A percentile compares a stretch with the other conserved stretches of the same genome.
These are phyloP conservation scores for Saccharomyces eubayanus DNA, from an alignment of 805 yeast species.

Conservation along the genomic window DNA sequence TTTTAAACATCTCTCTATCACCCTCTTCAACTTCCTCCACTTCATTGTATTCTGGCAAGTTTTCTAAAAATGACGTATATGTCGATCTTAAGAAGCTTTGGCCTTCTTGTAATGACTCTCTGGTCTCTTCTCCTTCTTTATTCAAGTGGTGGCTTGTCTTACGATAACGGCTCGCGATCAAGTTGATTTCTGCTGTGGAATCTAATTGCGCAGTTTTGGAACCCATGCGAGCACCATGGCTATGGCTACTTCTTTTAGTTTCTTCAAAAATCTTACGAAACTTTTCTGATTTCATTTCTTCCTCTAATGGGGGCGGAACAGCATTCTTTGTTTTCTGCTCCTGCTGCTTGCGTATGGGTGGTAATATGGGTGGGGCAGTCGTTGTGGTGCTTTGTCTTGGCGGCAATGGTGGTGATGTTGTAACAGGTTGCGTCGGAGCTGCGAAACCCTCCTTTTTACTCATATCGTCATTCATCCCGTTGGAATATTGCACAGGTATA, in stretches of 20 bases:
- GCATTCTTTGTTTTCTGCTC: constrained; percentile 5
- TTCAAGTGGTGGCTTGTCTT: constrained; percentile 46
- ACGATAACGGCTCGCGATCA: constrained; percentile 51
- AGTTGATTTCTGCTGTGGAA: constrained; percentile 41
- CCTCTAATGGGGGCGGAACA: constrained; percentile 28
- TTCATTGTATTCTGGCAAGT: constrained; percentile 15
- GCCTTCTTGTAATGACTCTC: constrained; percentile 44
- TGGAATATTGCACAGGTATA: not conserved
- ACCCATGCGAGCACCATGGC: constrained; percentile 2
- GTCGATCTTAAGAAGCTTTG: constrained; percentile 35
- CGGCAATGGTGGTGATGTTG: constrained; percentile 23
- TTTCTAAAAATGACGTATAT: constrained; percentile 16
- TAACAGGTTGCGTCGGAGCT: not conserved
- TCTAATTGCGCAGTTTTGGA: constrained; percentile 14
- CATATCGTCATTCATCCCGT: not conserved
- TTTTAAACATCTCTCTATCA: constrained; percentile 25
- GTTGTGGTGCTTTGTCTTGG: constrained; percentile 15
- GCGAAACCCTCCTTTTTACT: not conserved
- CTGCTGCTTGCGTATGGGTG: not conserved
- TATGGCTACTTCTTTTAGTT: constrained; percentile 14
- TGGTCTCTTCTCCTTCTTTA: constrained; percentile 42
- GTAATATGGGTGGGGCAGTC: constrained; percentile 1
- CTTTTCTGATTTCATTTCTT: constrained; percentile 23
- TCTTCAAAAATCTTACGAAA: constrained; percentile 20
- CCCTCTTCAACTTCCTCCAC: constrained; percentile 11